These are phyloP conservation scores for Aspergillus piperis DNA, from an alignment of 2,329 filamentous ascomycete genomes.

Conservation along the genomic window DNA sequence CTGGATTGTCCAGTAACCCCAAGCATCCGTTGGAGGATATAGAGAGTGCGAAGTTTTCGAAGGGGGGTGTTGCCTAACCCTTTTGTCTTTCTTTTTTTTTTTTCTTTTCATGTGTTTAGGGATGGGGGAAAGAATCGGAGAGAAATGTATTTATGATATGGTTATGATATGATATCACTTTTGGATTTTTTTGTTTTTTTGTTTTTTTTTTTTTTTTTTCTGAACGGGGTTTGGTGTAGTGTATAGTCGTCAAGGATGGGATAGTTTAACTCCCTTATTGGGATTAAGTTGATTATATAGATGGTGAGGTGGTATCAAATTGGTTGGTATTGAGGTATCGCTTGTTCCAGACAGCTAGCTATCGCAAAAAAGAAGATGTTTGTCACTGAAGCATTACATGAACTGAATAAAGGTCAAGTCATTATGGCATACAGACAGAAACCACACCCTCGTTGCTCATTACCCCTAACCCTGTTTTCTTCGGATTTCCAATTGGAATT, in stretches of 20 bases:
- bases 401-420: conserved; percentile 5
- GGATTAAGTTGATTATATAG: too few species aligned
- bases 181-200: not conserved
- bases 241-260: too few species aligned
- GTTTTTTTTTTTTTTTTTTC: not conserved
- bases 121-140: not conserved
- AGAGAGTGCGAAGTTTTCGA: too few species aligned
- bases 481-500: too few species aligned
- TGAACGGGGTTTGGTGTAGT: too few species aligned
- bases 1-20: too few species aligned
- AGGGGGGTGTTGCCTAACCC: too few species aligned
- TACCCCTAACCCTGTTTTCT: not conserved
- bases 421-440: not conserved
- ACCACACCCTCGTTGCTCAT: not conserved
- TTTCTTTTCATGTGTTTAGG: too few species aligned
- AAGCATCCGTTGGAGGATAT: too few species aligned
- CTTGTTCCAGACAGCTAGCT: conserved; percentile 18
- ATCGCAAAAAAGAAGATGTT: conserved; percentile 10
- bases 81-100: too few species aligned
- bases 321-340: not conserved
- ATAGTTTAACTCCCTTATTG: too few species aligned
- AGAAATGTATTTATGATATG: not conserved
- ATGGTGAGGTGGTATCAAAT: too few species aligned
- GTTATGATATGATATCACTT: not conserved
- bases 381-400: conserved; percentile 15